Conservation (phyloP, 139 green algal genomes). For the Chlorella sp. region DNA sequence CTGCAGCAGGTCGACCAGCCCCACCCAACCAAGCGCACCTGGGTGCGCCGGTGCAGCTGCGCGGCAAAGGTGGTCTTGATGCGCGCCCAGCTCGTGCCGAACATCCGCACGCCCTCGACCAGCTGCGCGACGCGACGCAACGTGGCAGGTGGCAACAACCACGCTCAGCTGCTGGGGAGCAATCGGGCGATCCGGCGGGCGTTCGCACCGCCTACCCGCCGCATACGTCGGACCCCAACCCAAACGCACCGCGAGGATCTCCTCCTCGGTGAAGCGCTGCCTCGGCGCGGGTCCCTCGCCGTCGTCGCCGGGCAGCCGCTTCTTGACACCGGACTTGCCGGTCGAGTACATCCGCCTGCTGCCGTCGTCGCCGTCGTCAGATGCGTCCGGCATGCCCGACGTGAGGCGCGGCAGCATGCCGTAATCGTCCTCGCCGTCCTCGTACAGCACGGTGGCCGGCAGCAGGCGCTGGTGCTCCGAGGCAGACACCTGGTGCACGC, state of each 20-base stretch:
- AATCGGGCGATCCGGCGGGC: neutral
- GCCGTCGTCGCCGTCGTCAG: too few species aligned
- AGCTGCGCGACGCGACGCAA: neutral
- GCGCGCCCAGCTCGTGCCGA: neutral
- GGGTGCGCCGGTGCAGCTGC: neutral
- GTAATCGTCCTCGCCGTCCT: too few species aligned
- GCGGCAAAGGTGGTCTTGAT: neutral
- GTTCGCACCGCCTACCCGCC: neutral
- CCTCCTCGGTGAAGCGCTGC: neutral
- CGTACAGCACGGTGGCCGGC: neutral
- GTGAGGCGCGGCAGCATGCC: too few species aligned
- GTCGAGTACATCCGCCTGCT: too few species aligned
- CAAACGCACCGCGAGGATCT: neutral
- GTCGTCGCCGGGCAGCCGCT: neutral
- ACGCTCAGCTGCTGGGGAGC: neutral
- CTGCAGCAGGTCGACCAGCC: too few species aligned
- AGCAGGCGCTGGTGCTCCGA: too few species aligned
- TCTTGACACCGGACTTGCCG: too few species aligned
- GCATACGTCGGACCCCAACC: neutral
- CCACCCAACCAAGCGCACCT: too few species aligned
- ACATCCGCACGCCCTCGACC: neutral
- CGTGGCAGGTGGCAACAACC: neutral
- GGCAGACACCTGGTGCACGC: too few species aligned
- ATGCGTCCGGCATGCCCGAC: too few species aligned
- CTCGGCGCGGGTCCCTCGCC: neutral